phyloP scores from a whole-genome alignment of 2,329 filamentous ascomycete genomes.

The Dendryphion nanum region DNA sequence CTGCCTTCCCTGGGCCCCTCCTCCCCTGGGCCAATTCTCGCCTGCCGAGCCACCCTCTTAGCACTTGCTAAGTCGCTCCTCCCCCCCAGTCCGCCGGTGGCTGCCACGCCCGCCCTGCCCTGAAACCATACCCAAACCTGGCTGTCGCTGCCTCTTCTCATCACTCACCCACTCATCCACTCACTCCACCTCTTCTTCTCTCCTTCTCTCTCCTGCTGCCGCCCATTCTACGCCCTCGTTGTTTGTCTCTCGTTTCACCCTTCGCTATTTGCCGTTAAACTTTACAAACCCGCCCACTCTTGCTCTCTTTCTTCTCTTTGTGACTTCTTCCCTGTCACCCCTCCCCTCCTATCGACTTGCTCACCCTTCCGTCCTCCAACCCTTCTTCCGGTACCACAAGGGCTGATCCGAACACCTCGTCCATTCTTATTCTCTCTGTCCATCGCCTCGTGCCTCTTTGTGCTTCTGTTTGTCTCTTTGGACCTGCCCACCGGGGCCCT shows the following conservation, averaged over 20 bases:
- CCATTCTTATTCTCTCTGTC: constrained; percentile 26
- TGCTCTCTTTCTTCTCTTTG: constrained; percentile 9
- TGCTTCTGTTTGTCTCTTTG: constrained; percentile 5
- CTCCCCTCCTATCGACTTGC: not conserved
- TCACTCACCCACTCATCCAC: too few species aligned
- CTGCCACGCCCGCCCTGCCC: not conserved
- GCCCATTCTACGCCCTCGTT: constrained; percentile 13
- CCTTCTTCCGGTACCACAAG: constrained; percentile 25
- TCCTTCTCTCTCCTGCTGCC: constrained; percentile 14
- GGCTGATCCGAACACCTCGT: constrained; percentile 36
- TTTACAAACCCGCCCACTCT: constrained; percentile 13
- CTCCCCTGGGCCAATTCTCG: not conserved
- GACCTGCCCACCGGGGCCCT: too few species aligned
- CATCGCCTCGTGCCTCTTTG: constrained; percentile 11
- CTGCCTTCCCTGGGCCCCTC: not conserved
- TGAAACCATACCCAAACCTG: constrained; percentile 20
- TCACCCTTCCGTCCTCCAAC: constrained; percentile 5
- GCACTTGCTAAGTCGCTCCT: not conserved
- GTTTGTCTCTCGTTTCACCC: constrained; percentile 37
- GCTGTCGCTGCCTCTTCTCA: constrained; percentile 16
- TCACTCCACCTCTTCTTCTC: constrained; percentile 15
- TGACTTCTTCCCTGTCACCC: not conserved
- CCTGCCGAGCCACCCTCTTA: not conserved
- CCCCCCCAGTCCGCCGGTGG: constrained; percentile 1
- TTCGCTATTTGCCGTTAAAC: constrained; percentile 15